Evolutionary conservation across 805 yeast genomes (phyloP), one percentile per base, ranked within the genome.

Genomic region (Saccharomycopsis oosterbeekiorum): DNA sequence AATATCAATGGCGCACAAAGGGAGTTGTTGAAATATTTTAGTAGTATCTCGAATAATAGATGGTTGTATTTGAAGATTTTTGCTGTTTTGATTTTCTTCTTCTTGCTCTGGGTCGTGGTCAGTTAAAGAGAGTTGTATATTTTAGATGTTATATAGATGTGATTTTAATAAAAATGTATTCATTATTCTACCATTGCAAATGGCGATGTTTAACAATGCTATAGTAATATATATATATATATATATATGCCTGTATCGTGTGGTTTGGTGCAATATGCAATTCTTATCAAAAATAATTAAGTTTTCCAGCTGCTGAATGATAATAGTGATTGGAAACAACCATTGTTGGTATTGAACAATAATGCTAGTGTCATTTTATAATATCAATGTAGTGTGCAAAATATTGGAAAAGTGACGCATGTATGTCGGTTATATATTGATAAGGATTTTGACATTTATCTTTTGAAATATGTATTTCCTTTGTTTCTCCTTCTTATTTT

Each of bases 1-100:
- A 94, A 92, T 71, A 92, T 94, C 15, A 76, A 81, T 34, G 98
- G 98, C 1, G 99, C 99, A 0, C 98, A 94, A 71, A 77, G 97
- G 64, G 98, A 94, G 71, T 79, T 94, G 66, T 76, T 93, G 67
- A 93, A 91, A 72, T 94, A 92, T 73, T 94, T 87, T 70, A 88
- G 93, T 62, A 83, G 85, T 60, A 89, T 94, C 26, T 84, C 94
- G 59, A 89, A 87, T 68, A 94, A 93, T 73, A 80, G 98, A 68
- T 91, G 97, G 97, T 77, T 94, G 64, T 89, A 91, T 74, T 79
- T 89, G 59, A 90, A 88, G 76, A 84, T 93, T 14, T 94, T 94
- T 74, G 97, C 96, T 24, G 84, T 93, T 24, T 77, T 94, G 60
- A 83, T 93, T 59, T 77, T 88, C 39, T 88, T 86, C 72, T 87